These are phyloP conservation scores for Parathielavia appendiculata DNA, from an alignment of 495 filamentous ascomycete genomes.

Conservation along the genomic window DNA sequence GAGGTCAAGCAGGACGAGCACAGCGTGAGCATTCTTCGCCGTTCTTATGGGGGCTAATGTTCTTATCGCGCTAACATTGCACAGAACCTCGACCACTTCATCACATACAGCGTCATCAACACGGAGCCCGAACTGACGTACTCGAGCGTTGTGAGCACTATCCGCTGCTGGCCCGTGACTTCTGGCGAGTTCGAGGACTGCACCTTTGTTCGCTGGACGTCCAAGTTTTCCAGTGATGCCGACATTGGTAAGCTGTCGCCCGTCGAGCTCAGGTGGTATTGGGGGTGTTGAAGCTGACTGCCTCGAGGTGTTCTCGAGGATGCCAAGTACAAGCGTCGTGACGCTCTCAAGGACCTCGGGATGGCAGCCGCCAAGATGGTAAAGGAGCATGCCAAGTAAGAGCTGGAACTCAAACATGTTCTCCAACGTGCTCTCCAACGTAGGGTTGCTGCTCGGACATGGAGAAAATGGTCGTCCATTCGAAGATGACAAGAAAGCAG, in stretches of 20 bases:
- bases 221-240: conserved; percentile 62
- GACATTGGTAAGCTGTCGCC: conserved; percentile 54
- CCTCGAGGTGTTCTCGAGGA: conserved; percentile 59
- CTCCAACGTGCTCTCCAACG: too few relatives aligned
- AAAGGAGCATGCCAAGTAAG: conserved; percentile 16
- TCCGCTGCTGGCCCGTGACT: conserved; percentile 56
- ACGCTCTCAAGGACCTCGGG: conserved; percentile 60
- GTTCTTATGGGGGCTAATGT: background rate
- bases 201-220: conserved; percentile 60
- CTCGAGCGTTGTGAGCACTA: conserved; percentile 56
- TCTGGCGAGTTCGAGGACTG: conserved; percentile 53
- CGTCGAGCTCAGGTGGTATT: background rate
- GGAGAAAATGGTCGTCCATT: too few relatives aligned
- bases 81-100: conserved; percentile 62
- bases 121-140: conserved; percentile 54
- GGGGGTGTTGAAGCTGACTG: conserved; percentile 13
- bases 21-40: conserved; percentile 48
- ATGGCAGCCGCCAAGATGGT: conserved; percentile 47
- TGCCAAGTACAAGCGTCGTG: conserved; percentile 66
- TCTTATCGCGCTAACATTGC: background rate
- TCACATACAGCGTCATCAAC: conserved; percentile 63
- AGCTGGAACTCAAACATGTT: too few relatives aligned
- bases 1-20: conserved; percentile 71
- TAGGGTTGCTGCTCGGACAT: too few relatives aligned
- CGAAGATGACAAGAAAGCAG: too few relatives aligned